These are phyloP conservation scores for Pseudozyma pruni DNA, from an alignment of 1,284 basidiomycete genomes.

Conservation along the genomic window DNA sequence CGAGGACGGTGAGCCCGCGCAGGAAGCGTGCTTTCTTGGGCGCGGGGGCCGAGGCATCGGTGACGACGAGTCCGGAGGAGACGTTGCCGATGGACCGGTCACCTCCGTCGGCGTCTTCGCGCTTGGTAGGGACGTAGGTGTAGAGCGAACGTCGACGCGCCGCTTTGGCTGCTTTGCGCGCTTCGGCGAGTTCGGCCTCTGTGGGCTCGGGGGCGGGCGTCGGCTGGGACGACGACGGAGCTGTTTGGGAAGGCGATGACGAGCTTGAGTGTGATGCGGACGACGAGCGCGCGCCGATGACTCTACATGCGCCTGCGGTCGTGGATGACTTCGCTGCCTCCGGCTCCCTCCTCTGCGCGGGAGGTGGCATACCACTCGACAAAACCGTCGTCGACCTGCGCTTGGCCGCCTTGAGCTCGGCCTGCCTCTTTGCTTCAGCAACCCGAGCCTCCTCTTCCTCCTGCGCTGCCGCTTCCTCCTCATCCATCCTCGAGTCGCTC, in stretches of 20 bases:
- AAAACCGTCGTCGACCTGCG: conserved; percentile 38
- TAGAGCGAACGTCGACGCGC: conserved; percentile 51
- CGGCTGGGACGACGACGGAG: not conserved
- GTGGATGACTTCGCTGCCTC: conserved; percentile 3
- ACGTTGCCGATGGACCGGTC: conserved; percentile 41
- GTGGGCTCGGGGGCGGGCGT: not conserved
- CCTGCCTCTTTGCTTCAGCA: conserved; percentile 34
- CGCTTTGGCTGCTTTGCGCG: conserved; percentile 35
- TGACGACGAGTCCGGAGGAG: conserved; percentile 24
- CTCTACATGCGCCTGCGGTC: not conserved
- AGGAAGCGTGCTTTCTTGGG: conserved; percentile 35
- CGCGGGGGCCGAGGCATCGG: conserved; percentile 4
- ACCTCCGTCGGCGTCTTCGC: conserved; percentile 36
- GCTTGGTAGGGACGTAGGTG: conserved; percentile 39
- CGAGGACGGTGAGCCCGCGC: conserved; percentile 53
- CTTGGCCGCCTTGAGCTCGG: conserved; percentile 37
- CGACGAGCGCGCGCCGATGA: not conserved
- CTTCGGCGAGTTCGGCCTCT: conserved; percentile 24
- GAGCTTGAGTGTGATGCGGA: too few relatives aligned
- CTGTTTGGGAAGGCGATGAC: not conserved
- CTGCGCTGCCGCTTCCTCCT: conserved; percentile 27
- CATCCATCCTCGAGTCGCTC: conserved; percentile 10
- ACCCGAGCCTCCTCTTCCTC: conserved; percentile 27
- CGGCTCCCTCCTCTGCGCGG: conserved; percentile 1
- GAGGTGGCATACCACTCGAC: conserved; percentile 44